These are phyloP conservation scores for Piromyces finnis DNA, from an alignment of 192 early-diverging fungal genomes.

Conservation along the genomic window DNA sequence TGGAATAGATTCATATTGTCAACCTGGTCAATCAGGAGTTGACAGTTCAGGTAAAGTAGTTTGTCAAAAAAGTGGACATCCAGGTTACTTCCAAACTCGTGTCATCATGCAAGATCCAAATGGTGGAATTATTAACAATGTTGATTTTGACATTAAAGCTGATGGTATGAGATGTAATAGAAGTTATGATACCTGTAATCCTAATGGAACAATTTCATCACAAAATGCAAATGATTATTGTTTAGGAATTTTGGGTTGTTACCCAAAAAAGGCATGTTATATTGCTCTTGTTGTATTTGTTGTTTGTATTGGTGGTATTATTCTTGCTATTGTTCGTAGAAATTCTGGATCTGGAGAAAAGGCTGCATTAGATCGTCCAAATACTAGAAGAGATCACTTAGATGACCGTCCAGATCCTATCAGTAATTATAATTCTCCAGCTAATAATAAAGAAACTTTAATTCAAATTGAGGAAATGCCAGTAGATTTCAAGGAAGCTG, in stretches of 20 bases:
- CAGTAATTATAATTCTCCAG: neutral
- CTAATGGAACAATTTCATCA: no score
- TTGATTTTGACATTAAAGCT: no score
- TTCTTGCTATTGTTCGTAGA: neutral
- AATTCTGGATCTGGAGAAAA: neutral
- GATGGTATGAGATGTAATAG: no score
- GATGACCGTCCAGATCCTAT: neutral
- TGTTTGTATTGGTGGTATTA: neutral
- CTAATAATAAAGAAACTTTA: neutral
- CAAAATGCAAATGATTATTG: no score
- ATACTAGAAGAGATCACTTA: neutral
- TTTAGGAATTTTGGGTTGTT: neutral
- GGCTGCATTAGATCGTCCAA: neutral
- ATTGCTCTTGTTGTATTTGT: neutral
- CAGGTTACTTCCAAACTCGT: no score
- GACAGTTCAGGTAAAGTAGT: no score
- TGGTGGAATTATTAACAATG: no score
- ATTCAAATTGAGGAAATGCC: neutral
- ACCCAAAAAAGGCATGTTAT: neutral
- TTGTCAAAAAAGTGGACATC: no score
- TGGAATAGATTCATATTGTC: no score
- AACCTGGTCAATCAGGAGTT: no score
- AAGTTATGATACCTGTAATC: no score
- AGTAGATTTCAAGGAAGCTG: neutral
- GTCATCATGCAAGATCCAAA: no score